phyloP scores from a whole-genome alignment of 805 yeast species.

The Blastobotrys americana region DNA sequence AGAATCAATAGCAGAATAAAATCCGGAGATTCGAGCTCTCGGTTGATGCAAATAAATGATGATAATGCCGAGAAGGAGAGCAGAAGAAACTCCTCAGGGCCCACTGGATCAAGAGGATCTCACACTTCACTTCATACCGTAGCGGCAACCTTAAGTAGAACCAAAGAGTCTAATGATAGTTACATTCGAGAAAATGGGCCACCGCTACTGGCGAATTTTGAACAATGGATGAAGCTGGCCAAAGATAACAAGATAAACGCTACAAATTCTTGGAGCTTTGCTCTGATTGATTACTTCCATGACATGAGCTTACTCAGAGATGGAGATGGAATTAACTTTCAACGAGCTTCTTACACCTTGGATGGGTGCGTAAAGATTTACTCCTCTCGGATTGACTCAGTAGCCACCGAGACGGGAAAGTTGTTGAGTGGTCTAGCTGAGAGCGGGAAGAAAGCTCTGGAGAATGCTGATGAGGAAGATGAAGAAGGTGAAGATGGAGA shows the following conservation, averaged over 20 bases:
- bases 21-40: background rate
- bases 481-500: conserved; percentile 24
- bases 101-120: background rate
- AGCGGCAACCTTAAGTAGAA: conserved; percentile 8
- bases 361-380: conserved; percentile 95
- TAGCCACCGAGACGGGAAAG: conserved; percentile 83
- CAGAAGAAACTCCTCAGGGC: conserved; percentile 16
- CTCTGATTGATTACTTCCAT: conserved; percentile 84
- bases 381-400: conserved; percentile 84
- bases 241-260: conserved; percentile 79
- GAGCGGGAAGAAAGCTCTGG: conserved; percentile 17
- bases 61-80: conserved; percentile 23
- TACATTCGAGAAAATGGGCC: conserved; percentile 5
- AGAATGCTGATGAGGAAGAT: conserved; percentile 17
- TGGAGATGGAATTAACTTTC: conserved; percentile 77
- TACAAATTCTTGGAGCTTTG: conserved; percentile 83
- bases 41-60: conserved; percentile 20
- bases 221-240: conserved; percentile 76
- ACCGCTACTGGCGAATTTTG: conserved; percentile 42
- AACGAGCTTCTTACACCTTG: conserved; percentile 80
- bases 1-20: background rate
- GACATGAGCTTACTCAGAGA: conserved; percentile 69
- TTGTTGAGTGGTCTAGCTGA: conserved; percentile 66
- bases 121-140: conserved; percentile 14
- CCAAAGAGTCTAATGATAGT: background rate